phyloP scores from a whole-genome alignment of 2,329 filamentous ascomycete species.

The Trichoderma cornu-damae region DNA sequence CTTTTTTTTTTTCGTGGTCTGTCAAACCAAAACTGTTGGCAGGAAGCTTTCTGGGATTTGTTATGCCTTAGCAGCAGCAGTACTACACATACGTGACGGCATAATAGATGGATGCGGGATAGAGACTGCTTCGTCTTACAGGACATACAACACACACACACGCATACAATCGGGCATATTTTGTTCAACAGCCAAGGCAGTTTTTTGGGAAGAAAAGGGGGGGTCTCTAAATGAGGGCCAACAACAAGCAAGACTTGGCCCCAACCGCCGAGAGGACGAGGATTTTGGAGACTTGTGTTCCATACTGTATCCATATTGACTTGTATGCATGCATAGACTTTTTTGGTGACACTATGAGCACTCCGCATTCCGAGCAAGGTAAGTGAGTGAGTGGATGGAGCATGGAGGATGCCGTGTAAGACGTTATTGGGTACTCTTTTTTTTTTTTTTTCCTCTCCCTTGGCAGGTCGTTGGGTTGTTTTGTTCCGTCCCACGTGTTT shows the following conservation, averaged over 20 bases:
- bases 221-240: background rate
- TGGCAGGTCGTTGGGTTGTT: background rate
- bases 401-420: background rate
- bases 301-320: too few relatives aligned
- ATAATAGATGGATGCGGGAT: slow-evolving; percentile 6
- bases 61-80: slow-evolving; percentile 6
- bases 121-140: background rate
- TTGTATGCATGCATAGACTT: background rate
- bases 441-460: too few relatives aligned
- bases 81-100: slow-evolving; percentile 2
- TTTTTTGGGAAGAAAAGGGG: background rate
- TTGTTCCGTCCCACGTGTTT: background rate
- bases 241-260: slow-evolving; percentile 2
- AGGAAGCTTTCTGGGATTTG: background rate
- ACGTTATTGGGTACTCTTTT: too few relatives aligned
- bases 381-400: background rate
- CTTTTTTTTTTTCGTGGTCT: background rate
- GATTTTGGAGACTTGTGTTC: background rate
- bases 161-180: background rate
- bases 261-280: background rate
- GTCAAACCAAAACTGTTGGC: background rate
- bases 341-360: background rate
- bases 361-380: background rate
- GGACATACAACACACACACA: background rate
- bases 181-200: slow-evolving; percentile 3